phyloP scores from a whole-genome alignment of 495 filamentous ascomycete species.

The Trichoderma erinaceum region DNA sequence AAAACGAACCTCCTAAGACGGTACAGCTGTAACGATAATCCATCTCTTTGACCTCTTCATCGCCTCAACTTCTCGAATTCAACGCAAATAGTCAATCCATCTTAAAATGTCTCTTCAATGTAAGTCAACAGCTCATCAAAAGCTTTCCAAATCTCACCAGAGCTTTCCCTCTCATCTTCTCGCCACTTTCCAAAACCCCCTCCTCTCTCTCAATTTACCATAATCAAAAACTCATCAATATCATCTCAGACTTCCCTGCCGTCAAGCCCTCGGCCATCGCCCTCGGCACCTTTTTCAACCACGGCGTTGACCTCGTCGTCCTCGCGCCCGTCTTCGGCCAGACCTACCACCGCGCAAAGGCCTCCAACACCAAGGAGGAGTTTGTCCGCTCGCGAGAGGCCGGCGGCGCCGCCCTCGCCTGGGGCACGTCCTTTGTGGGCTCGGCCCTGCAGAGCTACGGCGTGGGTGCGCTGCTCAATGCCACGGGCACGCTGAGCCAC shows the following conservation, averaged over 20 bases:
- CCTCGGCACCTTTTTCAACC: conserved; percentile 91
- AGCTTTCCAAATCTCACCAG: background rate
- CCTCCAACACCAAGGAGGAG: conserved; percentile 91
- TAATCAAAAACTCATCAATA: background rate
- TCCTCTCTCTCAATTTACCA: background rate
- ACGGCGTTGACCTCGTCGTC: conserved; percentile 58
- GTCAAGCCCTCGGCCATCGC: conserved; percentile 98
- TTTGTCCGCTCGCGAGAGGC: conserved; percentile 92
- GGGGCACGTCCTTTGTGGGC: conserved; percentile 84
- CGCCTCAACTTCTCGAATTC: conserved; percentile 5
- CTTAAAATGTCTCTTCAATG: conserved; percentile 54
- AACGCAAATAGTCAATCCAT: conserved; percentile 16
- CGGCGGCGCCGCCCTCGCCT: conserved; percentile 76
- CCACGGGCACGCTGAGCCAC: conserved; percentile 87
- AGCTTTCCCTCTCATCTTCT: background rate
- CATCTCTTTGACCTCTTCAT: background rate
- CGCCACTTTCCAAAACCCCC: background rate
- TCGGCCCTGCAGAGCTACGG: conserved; percentile 90
- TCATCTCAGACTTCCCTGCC: conserved; percentile 69
- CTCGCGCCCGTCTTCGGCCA: conserved; percentile 88
- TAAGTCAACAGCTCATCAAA: conserved; percentile 35
- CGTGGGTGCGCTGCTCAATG: conserved; percentile 90
- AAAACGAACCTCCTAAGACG: too few relatives aligned
- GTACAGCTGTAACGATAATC: too few relatives aligned
- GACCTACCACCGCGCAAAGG: conserved; percentile 88